Evolutionary conservation across 2,329 filamentous ascomycete species (phyloP), one percentile per base, ranked within the genome.

Genomic region (Pyricularia pennisetigena): DNA sequence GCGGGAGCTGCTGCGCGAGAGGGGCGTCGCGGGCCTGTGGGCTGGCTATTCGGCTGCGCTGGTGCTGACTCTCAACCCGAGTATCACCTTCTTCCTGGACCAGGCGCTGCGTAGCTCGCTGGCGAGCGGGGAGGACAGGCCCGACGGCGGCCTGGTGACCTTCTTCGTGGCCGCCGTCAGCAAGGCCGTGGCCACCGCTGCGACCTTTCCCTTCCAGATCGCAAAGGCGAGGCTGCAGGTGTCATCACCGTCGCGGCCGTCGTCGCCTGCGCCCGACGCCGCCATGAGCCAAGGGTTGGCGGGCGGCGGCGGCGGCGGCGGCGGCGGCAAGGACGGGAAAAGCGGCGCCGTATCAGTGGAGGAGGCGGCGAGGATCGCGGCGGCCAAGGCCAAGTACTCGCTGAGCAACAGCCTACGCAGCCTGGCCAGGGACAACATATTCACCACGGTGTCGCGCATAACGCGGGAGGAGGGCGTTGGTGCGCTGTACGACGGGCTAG

Each of bases 131-230:
- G 59, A 41, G 4, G 57, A 35, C 20, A 62, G 28, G 64, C 29
- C 64, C 4, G 30, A 35, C 12, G 64, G 64, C 6, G 76, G 74
- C 0, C 69, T 74, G 0, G 62, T 68, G 1, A 79, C 77, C 0
- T 86, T 86, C 70, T 70, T 85, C 12, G 75, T 85, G 41, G 93
- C 93, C 0, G 93, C 93, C 0, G 75, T 90, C 29, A 93, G 90
- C 77, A 97, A 97, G 79, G 88, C 88, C 0, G 80, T 90, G 28
- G 93, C 93, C 0, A 92, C 89, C 8, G 84, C 87, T 0, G 79
- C 93, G 69, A 97, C 91, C 0, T 97, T 97, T 75, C 94, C 94
- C 0, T 90, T 97, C 76, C 91, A 91, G 68, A 87, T 93, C 32
- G 92, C 92, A n/a, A 94, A 94, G 79, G 87, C 91, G 2, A 84